Evolutionary conservation across 108 stramenopile species (phyloP), one percentile per base, ranked within the genome.

Genomic region (Stephanodiscus minutulus): DNA sequence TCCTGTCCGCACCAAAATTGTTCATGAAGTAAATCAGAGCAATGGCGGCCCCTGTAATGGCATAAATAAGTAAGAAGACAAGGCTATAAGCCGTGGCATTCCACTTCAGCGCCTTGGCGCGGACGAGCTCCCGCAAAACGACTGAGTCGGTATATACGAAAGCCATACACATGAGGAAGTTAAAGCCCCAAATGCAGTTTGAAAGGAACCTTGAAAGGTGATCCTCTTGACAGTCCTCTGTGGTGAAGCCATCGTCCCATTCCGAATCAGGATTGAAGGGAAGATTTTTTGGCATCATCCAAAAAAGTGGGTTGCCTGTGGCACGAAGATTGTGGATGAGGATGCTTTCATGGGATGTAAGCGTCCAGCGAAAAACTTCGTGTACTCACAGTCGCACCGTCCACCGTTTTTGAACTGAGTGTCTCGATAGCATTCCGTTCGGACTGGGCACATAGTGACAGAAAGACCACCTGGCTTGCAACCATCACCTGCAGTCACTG

Each of bases 211-310:
- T 59, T 11, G 37, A 27, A 21, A 77, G 52, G 44, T 50, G 33
- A 27, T 70, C 28, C 29, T 70, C 49, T 27, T 21, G 35, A 76
- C 80, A 81, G 49, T 81, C 76, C n/a, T 15, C 47, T 15, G 80
- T 41, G 37, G 61, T 27, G 57, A 66, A 72, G 35, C 75, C 75
- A 52, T 81, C 80, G 27, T 81, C 80, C 80, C 74, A 76, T 57
- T 81, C 80, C n/a, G 33, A 64, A 52, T 81, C 75, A 27, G 43
- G 43, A 28, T 81, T 71, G 48, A 77, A 81, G 18, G 79, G 79
- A 29, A 79, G 57, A 50, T 61, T 61, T 20, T 11, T 52, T 15
- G 59, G 70, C 44, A 49, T 41, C 39, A 68, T 68, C 25, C 54
- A 64, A 28, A 57, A 79, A 15, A 79, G 67, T 35, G 72, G 79